Evolutionary conservation across 2,329 filamentous ascomycete genomes (phyloP).

Genomic region (Apiospora marii): DNA sequence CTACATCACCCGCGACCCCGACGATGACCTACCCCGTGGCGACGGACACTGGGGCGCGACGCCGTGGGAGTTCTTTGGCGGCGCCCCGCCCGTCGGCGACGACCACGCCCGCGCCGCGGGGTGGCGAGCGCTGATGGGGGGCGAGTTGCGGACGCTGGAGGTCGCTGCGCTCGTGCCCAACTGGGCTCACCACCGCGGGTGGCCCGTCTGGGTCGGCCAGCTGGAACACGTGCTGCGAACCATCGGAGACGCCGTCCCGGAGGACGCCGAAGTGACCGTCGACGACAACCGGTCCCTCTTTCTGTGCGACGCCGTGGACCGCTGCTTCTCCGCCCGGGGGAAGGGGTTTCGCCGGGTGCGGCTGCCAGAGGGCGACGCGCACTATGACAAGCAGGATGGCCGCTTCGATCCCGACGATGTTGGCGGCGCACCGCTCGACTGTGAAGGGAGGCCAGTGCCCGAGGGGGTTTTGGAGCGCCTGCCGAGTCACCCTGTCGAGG

Average conservation of each 20-base stretch:
- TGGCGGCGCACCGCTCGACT: neutral
- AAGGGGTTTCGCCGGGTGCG: constrained; percentile 27
- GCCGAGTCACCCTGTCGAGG: neutral
- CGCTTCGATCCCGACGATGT: neutral
- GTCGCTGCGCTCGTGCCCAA: constrained; percentile 20
- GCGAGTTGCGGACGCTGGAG: constrained; percentile 22
- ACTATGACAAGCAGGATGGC: neutral
- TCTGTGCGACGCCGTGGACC: constrained; percentile 30
- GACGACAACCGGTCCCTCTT: constrained; percentile 31
- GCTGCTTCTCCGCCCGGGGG: constrained; percentile 23
- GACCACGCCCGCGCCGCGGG: neutral
- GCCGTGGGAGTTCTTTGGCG: constrained; percentile 28
- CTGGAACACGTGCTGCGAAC: constrained; percentile 27
- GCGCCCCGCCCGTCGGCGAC: neutral
- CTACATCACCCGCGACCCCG: constrained; percentile 13
- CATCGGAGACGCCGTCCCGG: constrained; percentile 27
- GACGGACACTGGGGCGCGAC: neutral
- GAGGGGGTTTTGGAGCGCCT: neutral
- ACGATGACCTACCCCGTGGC: neutral
- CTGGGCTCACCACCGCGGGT: constrained; percentile 24
- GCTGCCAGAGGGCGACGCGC: constrained; percentile 26
- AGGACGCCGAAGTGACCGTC: constrained; percentile 25
- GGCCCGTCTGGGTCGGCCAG: constrained; percentile 27
- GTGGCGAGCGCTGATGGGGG: constrained; percentile 26
- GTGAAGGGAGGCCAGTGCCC: neutral